Base-by-base conservation (phyloP, 2,329 filamentous ascomycete species). In the Hymenoscyphus occultus region DNA sequence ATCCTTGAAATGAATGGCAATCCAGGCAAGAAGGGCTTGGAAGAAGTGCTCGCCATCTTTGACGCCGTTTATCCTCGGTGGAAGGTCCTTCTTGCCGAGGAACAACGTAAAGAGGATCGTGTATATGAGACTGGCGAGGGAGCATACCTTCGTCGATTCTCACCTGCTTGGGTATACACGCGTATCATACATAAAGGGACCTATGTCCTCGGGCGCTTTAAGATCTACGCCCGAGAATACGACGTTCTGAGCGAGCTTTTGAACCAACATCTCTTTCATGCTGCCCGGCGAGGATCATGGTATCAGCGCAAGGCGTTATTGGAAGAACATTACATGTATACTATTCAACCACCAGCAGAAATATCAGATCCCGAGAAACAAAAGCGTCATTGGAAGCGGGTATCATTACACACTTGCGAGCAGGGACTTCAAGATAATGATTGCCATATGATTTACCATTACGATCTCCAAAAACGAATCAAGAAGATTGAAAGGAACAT, bases 271-370 rank as follows among this genome's bases (percentile, higher is more conserved):
- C 82, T 97, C 0, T 98, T 98, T 72, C 93, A 98, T 72, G 83
- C 90, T 56, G 87, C 93, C 1, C 86, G 93, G 35, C 86, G 95
- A 54, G 95, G 95, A 0, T 86, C 88, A 0, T 99, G 95, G 95
- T 98, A 98, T 75, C 93, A 97, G 74, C 90, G 95, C 22, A 97
- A 96, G 77, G 95, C 94, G 0, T 80, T 99, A 0, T 78, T 99
- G 1, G 95, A 99, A 79, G 95, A 99, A 76, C 93, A 96, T 74
- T 98, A 99, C 76, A 93, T 98, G 91, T 84, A 87, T 73, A 80
- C 83, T 4, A 74, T 90, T 5, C 67, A 67, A 31, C 71, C 71
- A 16, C 68, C 70, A 32, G 31, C 61, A 3, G 66, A 67, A 14
- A 60, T 72, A 10, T 61, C 59, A 1, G 68, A 74, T 62, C 78